Evolutionary conservation across 2,329 filamentous ascomycete genomes (phyloP), one percentile per base, ranked within the genome.

Genomic region (Blastomyces percursus): DNA sequence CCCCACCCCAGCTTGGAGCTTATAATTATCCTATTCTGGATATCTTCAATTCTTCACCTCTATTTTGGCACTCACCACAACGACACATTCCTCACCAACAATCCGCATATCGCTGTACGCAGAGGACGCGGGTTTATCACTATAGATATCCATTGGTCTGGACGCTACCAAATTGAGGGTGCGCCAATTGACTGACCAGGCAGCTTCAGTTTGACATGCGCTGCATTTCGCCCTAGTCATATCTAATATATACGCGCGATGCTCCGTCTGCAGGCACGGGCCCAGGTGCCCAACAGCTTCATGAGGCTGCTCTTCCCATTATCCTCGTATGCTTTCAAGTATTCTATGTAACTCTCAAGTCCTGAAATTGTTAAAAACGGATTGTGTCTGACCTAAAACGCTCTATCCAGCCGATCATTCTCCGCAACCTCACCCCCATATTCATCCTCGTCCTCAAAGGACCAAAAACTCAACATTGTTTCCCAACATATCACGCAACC

Each of bases 401-500:
- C 12, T 16, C 8, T 40, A 30, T 40, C 5, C 48, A 60, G 62
- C 12, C 62, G 57, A n/a, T 50, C 50, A 3, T 57, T 61, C 38
- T 30, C 60, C 16, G 61, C 62, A 48, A 61, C 63, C 38, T 46
- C 62, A 55, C 60, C 57, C 50, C 46, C 61, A 24, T 61, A 35
- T 52, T 50, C 57, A 27, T 61, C 66, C 19, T 59, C 61, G n/a
- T 59, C 32, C 32, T 68, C 55, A 65, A 66, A 60, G n/a, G 61
- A 61, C 11, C 63, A 60, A 38, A 58, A 62, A 69, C 84, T 96
- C 75, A 99, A 99, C 82, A 90, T 85, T 75, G 81, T 93, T 73
- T 96, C 92, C 65, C 80, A 85, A 65, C 76, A 81, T 74, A 93
- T 99, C 79, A 99, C 94, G 32, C 92, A 97, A 79, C 93, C 92